A percentile compares a stretch with the other conserved stretches of the same genome.
phyloP scores from a whole-genome alignment of 345 rosid genomes.

The Cochlearia excelsa region DNA sequence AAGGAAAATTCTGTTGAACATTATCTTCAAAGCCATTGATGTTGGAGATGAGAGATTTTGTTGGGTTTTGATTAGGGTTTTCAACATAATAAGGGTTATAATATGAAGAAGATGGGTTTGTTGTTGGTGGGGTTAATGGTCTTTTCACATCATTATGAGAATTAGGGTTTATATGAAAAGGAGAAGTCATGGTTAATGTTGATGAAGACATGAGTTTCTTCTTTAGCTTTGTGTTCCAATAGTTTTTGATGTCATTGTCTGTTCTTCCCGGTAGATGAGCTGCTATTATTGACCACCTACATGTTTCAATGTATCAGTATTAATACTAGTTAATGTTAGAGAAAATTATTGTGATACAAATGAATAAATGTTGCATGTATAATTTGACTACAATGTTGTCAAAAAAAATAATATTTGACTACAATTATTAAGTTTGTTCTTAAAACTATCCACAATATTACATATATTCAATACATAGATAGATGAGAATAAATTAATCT shows the following conservation, averaged over 20 bases:
- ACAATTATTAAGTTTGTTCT: neutral
- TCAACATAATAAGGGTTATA: constrained; percentile 24
- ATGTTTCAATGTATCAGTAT: constrained; percentile 19
- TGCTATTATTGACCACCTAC: constrained; percentile 97
- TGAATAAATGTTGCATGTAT: constrained; percentile 18
- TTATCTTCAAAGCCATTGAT: constrained; percentile 28
- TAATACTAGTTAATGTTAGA: constrained; percentile 21
- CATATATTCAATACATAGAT: neutral
- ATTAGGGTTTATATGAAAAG: constrained; percentile 29
- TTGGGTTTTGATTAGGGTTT: constrained; percentile 39
- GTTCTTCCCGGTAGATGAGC: constrained; percentile 95
- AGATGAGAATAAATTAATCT: neutral
- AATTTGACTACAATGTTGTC: constrained; percentile 23
- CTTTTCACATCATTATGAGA: constrained; percentile 39
- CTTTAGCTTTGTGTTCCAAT: constrained; percentile 97
- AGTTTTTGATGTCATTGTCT: constrained; percentile 90
- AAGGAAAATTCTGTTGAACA: constrained; percentile 23
- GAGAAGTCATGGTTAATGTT: constrained; percentile 26
- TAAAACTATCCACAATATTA: constrained; percentile 18
- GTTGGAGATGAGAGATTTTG: constrained; percentile 31
- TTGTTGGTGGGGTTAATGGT: constrained; percentile 31
- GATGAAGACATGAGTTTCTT: constrained; percentile 59
- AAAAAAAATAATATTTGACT: too few relatives aligned
- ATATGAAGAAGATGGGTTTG: constrained; percentile 37
- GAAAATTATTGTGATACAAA: constrained; percentile 13